Conservation (phyloP, 306 rosid genomes). For the Lagenaria siceraria region DNA sequence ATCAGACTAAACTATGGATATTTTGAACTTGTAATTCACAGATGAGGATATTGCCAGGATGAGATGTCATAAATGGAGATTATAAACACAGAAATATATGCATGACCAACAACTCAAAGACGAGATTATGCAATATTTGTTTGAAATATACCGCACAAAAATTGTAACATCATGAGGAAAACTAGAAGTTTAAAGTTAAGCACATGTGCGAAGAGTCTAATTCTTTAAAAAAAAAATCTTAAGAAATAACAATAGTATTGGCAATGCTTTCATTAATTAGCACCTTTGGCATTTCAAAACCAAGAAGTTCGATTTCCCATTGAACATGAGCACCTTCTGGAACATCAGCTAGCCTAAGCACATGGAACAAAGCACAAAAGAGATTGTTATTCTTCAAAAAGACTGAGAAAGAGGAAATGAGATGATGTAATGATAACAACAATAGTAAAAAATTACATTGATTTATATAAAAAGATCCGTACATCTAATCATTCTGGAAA, state of each 20-base stretch:
- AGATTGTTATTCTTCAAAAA: slow-evolving; percentile 12
- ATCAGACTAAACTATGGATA: not conserved
- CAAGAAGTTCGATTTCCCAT: slow-evolving; percentile 97
- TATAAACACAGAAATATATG: not conserved
- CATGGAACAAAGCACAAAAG: slow-evolving; percentile 11
- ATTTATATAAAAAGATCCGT: not conserved
- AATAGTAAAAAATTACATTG: not conserved
- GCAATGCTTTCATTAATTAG: not conserved
- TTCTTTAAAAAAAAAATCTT: not conserved
- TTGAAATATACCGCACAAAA: not conserved
- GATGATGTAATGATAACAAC: not conserved
- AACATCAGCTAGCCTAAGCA: slow-evolving; percentile 64
- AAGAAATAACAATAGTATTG: not conserved
- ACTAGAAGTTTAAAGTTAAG: not conserved
- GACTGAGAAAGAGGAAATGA: not conserved
- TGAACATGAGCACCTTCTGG: slow-evolving; percentile 81
- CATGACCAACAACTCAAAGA: not conserved
- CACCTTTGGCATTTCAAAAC: slow-evolving; percentile 92
- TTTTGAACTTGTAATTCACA: not conserved
- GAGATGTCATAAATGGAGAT: not conserved
- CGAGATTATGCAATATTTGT: not conserved
- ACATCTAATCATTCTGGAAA: not conserved
- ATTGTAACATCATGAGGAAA: not conserved
- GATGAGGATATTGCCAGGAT: not conserved
- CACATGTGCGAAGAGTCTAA: not conserved